Conservation (phyloP, 352 stramenopile genomes). For the Achlya hypogyna region DNA sequence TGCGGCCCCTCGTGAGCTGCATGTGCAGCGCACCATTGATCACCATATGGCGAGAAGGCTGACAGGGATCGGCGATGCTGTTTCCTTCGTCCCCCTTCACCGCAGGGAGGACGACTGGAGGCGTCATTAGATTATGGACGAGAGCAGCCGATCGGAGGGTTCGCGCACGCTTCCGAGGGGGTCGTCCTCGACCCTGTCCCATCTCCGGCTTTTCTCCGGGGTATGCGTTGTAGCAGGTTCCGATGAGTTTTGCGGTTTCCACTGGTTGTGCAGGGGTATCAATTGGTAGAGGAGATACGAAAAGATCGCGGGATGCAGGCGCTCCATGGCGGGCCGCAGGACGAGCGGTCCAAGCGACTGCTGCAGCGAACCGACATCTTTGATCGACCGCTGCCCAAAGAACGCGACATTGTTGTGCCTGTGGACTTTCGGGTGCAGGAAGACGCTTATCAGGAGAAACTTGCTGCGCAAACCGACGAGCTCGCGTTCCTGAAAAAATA, state of each 20-base stretch:
- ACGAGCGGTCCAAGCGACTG: constrained; percentile 4
- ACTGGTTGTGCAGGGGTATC: too few relatives aligned
- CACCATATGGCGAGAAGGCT: not conserved
- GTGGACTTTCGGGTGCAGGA: constrained; percentile 14
- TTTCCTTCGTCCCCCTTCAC: too few relatives aligned
- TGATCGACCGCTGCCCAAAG: not conserved
- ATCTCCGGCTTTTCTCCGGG: too few relatives aligned
- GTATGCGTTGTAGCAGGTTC: too few relatives aligned
- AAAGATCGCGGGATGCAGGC: constrained; percentile 4
- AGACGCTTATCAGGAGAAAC: constrained; percentile 11
- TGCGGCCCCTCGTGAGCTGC: too few relatives aligned
- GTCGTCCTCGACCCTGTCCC: too few relatives aligned
- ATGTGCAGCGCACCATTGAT: not conserved
- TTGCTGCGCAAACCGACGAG: constrained; percentile 29
- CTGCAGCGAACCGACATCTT: not conserved
- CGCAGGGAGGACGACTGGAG: not conserved
- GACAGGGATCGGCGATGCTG: not conserved
- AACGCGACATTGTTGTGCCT: constrained; percentile 7
- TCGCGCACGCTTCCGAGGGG: too few relatives aligned
- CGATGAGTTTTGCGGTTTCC: too few relatives aligned
- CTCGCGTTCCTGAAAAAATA: constrained; percentile 58
- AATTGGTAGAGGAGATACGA: not conserved
- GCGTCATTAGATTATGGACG: too few relatives aligned
- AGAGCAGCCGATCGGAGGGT: too few relatives aligned
- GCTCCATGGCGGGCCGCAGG: constrained; percentile 1